phyloP scores from a whole-genome alignment of 352 stramenopile genomes.

The Phytophthora hybrid region DNA sequence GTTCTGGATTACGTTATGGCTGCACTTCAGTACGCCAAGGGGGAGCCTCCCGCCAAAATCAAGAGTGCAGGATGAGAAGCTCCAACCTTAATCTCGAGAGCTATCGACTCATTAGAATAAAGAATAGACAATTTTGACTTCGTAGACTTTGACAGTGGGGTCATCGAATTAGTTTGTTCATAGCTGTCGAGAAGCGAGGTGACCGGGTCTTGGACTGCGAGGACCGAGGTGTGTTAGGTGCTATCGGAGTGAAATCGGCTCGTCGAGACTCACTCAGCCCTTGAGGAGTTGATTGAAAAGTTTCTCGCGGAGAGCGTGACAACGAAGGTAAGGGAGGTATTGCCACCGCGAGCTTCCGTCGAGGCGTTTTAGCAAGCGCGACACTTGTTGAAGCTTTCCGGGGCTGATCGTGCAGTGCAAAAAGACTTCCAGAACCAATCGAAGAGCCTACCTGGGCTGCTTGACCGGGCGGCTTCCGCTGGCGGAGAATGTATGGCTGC shows the following conservation, averaged over 20 bases:
- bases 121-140: neutral
- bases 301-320: constrained; percentile 26
- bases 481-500: constrained; percentile 65
- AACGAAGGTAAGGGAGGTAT: constrained; percentile 38
- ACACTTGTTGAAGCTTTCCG: constrained; percentile 50
- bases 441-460: constrained; percentile 39
- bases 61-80: constrained; percentile 44
- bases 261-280: constrained; percentile 24
- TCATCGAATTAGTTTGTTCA: constrained; percentile 63
- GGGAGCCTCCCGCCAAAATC: constrained; percentile 46
- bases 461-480: constrained; percentile 43
- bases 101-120: neutral
- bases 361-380: constrained; percentile 46
- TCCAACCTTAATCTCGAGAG: neutral
- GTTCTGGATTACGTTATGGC: constrained; percentile 67
- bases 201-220: constrained; percentile 60
- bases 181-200: constrained; percentile 46
- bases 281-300: constrained; percentile 21
- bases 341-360: constrained; percentile 42
- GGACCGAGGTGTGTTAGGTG: constrained; percentile 48
- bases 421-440: constrained; percentile 54
- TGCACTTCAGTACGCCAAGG: constrained; percentile 47
- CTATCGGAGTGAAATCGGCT: constrained; percentile 41
- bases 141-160: neutral
- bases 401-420: constrained; percentile 44